Percentiles rank a stretch among this genome's conserved stretches.
Conservation (phyloP, 2,329 filamentous ascomycete species). For the Epichloe brachyelytri region DNA sequence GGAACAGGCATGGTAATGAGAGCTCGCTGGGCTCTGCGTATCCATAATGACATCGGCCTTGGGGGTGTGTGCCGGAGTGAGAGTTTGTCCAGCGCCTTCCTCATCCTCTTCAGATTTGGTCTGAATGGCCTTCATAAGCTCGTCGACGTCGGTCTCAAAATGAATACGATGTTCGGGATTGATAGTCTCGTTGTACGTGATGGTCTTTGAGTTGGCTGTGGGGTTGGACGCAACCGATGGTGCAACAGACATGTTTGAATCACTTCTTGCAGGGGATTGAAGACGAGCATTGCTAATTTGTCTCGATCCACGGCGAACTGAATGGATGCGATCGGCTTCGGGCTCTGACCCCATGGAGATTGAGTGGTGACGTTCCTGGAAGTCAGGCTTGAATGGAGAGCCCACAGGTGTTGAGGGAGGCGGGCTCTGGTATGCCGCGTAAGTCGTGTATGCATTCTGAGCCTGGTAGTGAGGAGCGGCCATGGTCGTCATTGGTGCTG, state of each 20-base stretch:
- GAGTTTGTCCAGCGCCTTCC: conserved; percentile 14
- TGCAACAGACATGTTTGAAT: conserved; percentile 17
- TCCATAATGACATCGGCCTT: conserved; percentile 4
- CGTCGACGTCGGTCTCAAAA: conserved; percentile 75
- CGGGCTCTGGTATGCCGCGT: conserved; percentile 27
- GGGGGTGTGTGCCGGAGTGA: conserved; percentile 13
- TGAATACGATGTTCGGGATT: conserved; percentile 38
- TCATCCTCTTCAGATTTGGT: conserved; percentile 37
- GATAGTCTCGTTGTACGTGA: conserved; percentile 32
- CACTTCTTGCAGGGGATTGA: conserved; percentile 21
- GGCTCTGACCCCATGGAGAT: conserved; percentile 11
- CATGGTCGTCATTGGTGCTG: conserved; percentile 29
- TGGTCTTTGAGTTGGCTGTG: conserved; percentile 25
- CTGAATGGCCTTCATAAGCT: conserved; percentile 81
- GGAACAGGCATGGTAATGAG: conserved; percentile 14
- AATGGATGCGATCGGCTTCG: conserved; percentile 13
- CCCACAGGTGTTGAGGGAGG: conserved; percentile 20
- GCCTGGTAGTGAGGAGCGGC: conserved; percentile 29
- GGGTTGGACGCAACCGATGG: conserved; percentile 15
- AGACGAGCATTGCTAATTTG: conserved; percentile 20
- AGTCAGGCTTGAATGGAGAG: conserved; percentile 22
- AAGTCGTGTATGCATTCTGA: conserved; percentile 28
- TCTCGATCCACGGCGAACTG: conserved; percentile 13
- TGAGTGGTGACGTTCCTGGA: conserved; percentile 17
- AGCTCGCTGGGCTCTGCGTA: conserved; percentile 18